Conservation (phyloP, 1,284 basidiomycete genomes). For the Tylopilus sp. region DNA sequence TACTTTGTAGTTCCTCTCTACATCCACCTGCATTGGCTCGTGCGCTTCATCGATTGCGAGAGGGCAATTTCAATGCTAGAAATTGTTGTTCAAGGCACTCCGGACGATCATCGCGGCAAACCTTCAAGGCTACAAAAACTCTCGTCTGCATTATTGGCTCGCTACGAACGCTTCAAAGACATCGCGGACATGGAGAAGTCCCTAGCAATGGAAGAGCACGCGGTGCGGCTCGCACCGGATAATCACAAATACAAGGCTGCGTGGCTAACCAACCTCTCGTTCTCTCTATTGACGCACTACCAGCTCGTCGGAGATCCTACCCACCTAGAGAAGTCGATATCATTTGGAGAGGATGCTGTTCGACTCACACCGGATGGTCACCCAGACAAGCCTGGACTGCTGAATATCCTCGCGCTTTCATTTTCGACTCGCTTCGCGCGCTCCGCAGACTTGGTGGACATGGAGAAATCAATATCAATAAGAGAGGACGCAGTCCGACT, state of each 20-base stretch:
- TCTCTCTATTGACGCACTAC: background rate
- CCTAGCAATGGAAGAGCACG: background rate
- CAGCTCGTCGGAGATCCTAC: background rate
- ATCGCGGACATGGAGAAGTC: background rate
- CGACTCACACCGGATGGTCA: background rate
- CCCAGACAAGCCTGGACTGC: background rate
- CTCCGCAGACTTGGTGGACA: background rate
- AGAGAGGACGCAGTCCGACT: background rate
- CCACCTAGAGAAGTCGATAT: background rate
- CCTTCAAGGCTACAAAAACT: background rate
- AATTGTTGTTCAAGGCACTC: background rate
- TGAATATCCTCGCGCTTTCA: background rate
- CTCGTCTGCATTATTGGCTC: background rate
- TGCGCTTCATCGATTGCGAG: background rate
- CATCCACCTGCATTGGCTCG: background rate
- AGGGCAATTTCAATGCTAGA: background rate
- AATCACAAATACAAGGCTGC: background rate
- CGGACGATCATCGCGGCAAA: background rate
- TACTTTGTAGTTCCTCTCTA: background rate
- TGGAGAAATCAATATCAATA: background rate
- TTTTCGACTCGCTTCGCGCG: background rate
- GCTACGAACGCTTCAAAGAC: background rate
- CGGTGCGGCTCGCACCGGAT: background rate
- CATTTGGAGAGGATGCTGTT: background rate
- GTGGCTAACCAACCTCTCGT: background rate